A percentile compares a stretch with the other conserved stretches of the same genome.
Evolutionary conservation across 2,329 filamentous ascomycete species (phyloP).

Genomic region (Penicillium sp.): DNA sequence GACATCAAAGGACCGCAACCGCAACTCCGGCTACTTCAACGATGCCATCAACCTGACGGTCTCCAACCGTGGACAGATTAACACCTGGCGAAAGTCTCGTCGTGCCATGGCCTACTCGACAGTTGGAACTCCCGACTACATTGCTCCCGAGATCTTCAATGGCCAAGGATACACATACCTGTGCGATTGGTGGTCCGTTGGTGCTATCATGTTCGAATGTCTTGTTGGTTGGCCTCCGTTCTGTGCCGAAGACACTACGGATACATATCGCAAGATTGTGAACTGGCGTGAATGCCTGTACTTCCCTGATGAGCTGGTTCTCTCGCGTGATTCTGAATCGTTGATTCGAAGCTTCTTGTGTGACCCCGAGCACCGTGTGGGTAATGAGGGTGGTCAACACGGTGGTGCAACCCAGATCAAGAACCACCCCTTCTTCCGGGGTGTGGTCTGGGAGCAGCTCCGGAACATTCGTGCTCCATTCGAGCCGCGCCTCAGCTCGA

Average conservation of each 20-base stretch:
- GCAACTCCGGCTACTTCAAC: conserved; percentile 84
- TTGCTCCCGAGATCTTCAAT: conserved; percentile 96
- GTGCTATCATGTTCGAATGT: conserved; percentile 99
- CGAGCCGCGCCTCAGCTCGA: conserved; percentile 88
- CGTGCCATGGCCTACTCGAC: conserved; percentile 97
- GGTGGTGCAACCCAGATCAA: conserved; percentile 91
- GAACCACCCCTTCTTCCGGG: conserved; percentile 91
- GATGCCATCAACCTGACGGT: conserved; percentile 98
- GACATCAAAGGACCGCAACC: conserved; percentile 69
- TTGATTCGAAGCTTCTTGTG: conserved; percentile 92
- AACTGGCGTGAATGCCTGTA: conserved; percentile 96
- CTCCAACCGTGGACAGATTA: conserved; percentile 96
- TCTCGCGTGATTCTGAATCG: conserved; percentile 86
- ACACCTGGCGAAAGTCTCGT: conserved; percentile 96
- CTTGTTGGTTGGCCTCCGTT: conserved; percentile 98
- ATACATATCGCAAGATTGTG: conserved; percentile 98
- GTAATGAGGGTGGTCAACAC: conserved; percentile 59
- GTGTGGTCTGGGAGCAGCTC: conserved; percentile 91
- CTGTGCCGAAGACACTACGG: conserved; percentile 95
- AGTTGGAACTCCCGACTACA: conserved; percentile 97
- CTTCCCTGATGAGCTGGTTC: conserved; percentile 91
- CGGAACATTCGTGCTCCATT: conserved; percentile 93
- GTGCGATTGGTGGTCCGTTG: conserved; percentile 99
- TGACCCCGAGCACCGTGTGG: conserved; percentile 88
- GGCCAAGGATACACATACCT: conserved; percentile 94